Evolutionary conservation across 225 moss, liverwort and hornwort genomes (phyloP).

Genomic region (Polytrichum commune): DNA sequence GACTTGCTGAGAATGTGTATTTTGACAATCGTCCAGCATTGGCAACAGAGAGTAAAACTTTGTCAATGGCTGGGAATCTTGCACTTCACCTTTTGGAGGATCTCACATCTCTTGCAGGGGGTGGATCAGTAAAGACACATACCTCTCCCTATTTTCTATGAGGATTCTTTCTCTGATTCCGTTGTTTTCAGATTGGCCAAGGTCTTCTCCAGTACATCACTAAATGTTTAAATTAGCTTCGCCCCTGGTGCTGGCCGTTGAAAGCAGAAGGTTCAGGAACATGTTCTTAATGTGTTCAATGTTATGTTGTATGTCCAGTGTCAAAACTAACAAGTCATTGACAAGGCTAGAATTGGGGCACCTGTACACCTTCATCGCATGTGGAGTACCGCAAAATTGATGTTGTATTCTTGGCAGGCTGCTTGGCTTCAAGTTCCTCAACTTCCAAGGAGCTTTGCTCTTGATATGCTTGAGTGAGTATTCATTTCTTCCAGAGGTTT

Average conservation of each 20-base stretch:
- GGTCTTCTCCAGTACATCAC: too few species aligned
- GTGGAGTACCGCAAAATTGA: too few species aligned
- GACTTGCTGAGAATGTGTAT: constrained; percentile 66
- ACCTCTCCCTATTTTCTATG: neutral
- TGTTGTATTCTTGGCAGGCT: constrained; percentile 37
- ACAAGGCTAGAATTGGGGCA: too few species aligned
- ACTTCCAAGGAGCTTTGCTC: constrained; percentile 78
- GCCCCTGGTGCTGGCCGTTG: too few species aligned
- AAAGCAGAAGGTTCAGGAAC: too few species aligned
- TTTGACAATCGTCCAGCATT: constrained; percentile 54
- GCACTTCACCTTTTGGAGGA: constrained; percentile 93
- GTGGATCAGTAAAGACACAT: constrained; percentile 47
- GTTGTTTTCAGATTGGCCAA: too few species aligned
- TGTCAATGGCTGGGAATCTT: constrained; percentile 77
- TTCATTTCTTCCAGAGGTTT: neutral
- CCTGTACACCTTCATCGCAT: too few species aligned
- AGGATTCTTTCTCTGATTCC: neutral
- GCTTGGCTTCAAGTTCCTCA: constrained; percentile 80
- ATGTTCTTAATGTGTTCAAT: too few species aligned
- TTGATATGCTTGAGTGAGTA: constrained; percentile 92
- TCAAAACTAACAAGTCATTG: too few species aligned
- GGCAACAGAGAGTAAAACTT: constrained; percentile 43
- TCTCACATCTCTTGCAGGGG: constrained; percentile 85
- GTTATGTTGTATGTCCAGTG: too few species aligned
- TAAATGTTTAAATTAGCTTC: too few species aligned